A percentile compares a stretch with the other conserved stretches of the same genome.
phyloP scores from a whole-genome alignment of 192 early-diverging fungal genomes.

The Coemansia sp. region DNA sequence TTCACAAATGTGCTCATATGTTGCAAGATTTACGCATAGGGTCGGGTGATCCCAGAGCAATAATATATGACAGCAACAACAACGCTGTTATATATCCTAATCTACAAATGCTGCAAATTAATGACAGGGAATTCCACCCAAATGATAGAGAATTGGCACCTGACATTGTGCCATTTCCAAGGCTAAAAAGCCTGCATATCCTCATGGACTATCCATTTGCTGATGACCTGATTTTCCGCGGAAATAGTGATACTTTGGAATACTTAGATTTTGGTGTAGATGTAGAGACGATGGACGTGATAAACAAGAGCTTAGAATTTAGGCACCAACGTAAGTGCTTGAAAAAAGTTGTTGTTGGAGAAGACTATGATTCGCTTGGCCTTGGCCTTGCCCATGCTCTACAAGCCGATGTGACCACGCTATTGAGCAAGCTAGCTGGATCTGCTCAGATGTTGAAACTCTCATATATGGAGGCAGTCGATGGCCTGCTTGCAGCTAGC shows the following conservation, averaged over 20 bases:
- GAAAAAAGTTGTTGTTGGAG: background rate
- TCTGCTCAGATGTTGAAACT: background rate
- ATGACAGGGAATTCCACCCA: background rate
- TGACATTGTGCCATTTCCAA: slow-evolving; percentile 13
- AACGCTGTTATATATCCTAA: slow-evolving; percentile 7
- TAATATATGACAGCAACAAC: background rate
- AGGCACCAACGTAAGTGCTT: background rate
- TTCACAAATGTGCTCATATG: background rate
- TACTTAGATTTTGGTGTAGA: background rate
- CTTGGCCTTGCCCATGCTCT: background rate
- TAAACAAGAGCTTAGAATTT: background rate
- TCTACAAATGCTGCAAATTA: slow-evolving; percentile 1
- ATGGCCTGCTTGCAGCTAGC: background rate
- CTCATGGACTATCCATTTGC: slow-evolving; percentile 4
- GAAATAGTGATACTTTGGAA: slow-evolving; percentile 10
- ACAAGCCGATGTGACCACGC: background rate
- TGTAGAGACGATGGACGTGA: background rate
- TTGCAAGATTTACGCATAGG: background rate
- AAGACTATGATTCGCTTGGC: background rate
- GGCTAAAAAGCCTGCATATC: background rate
- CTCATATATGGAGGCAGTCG: too few species aligned
- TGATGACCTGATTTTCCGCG: slow-evolving; percentile 12
- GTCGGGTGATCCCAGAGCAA: background rate
- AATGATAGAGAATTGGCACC: background rate
- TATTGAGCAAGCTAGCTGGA: background rate